Evolutionary conservation across 768 basidiomycete genomes (phyloP).

Genomic region (Tulasnella sp.): DNA sequence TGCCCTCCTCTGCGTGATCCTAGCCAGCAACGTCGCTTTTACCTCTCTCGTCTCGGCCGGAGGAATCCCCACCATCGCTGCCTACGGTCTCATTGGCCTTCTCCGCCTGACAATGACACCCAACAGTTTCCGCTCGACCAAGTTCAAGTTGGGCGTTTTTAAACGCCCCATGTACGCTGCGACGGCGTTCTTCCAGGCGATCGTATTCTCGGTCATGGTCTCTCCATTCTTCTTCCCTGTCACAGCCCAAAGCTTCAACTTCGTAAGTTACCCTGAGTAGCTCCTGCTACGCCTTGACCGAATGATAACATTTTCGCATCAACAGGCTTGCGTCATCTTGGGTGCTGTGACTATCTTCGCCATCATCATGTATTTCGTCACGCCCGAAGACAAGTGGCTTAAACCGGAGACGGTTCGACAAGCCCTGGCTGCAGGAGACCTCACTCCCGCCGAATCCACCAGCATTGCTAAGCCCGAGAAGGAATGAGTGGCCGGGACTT

Average conservation of each 20-base stretch:
- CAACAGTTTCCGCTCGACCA: conserved; percentile 64
- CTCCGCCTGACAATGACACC: conserved; percentile 77
- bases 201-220: conserved; percentile 73
- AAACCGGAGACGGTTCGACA: conserved; percentile 44
- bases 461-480: not conserved
- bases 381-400: conserved; percentile 77
- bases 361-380: conserved; percentile 70
- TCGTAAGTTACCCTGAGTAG: conserved; percentile 49
- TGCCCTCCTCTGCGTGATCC: conserved; percentile 71
- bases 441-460: not conserved
- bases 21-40: conserved; percentile 89
- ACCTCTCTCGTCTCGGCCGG: conserved; percentile 86
- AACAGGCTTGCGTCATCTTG: conserved; percentile 72
- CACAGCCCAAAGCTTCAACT: conserved; percentile 73
- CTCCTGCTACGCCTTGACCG: not conserved
- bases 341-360: conserved; percentile 78
- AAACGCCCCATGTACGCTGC: conserved; percentile 65
- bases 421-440: conserved; percentile 4
- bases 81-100: conserved; percentile 77
- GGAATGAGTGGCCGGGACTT: not conserved
- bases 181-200: conserved; percentile 64
- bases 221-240: conserved; percentile 90
- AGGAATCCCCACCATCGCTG: conserved; percentile 80
- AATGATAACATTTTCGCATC: not conserved
- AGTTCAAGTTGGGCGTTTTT: conserved; percentile 66